Base-by-base conservation (phyloP, 163 green algal species). In the Scenedesmus sp. region DNA sequence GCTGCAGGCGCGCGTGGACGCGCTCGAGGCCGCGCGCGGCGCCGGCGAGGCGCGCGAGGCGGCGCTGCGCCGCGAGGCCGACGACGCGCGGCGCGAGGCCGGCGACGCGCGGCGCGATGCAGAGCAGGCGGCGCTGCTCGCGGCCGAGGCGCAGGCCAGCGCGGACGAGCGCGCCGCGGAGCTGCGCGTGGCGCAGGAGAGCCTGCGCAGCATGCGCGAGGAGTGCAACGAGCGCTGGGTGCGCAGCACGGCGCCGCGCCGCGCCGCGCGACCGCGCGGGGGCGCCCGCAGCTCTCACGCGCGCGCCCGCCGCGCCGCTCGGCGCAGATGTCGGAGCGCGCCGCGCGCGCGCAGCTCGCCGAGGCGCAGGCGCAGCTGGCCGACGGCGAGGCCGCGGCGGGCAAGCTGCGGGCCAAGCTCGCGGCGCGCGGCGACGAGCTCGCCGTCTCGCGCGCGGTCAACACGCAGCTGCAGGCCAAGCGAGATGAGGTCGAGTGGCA, bases 401-500 rank as follows among this genome's bases (percentile, higher is more conserved):
- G 73, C 17, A 66, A 75, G 47, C 62, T 66, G 39, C 56, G 65
- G 24, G 26, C 54, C 17, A 45, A 44, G 33, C 51, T 81, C 50
- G n/a, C 48, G 45, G 56, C 36, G 13, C 44, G 74, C 51, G 26
- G 39, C 2, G 75, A 71, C 47, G 75, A 82, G 42, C 48, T 89
- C 18, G 75, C 78, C 9, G 66, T 74, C 22, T 80, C 90, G 82
- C 48, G 74, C 7, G 78, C 34, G 33, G 65, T 94, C 10, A 93
- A 94, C 70, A 39, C 81, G 64, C 85, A 92, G 78, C 85, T 94
- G 5, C 91, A 93, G 89, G 26, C 69, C 28, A 72, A 84, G 17
- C 93, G 93, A 71, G 84, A 90, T 74, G 85, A 94, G 22, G 84
- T 92, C 42, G 89, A 94, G 75, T 94, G 89, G 89, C 87, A 92